These are phyloP conservation scores for Podila epigama DNA, from an alignment of 192 early-diverging fungal genomes.

Conservation along the genomic window DNA sequence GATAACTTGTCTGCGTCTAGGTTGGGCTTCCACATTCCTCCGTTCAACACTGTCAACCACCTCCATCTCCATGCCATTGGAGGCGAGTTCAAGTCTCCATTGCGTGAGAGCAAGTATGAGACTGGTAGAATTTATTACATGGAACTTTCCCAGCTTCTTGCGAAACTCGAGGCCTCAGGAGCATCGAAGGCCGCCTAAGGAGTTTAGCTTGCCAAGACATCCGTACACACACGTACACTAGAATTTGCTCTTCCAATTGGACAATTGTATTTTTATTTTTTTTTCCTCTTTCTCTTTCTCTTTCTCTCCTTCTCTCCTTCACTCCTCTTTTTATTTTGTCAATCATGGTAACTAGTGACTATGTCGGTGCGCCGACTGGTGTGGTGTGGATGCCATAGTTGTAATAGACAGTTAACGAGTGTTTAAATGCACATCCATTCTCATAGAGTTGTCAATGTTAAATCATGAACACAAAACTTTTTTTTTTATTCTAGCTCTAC, in stretches of 20 bases:
- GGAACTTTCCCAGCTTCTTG: slow-evolving; percentile 17
- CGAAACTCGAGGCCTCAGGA: slow-evolving; percentile 7
- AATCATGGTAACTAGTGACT: no score
- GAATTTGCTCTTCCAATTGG: no score
- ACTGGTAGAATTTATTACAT: slow-evolving; percentile 18
- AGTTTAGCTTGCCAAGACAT: no score
- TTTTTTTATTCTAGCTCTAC: no score
- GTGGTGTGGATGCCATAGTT: no score
- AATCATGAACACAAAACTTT: no score
- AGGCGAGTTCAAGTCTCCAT: slow-evolving; percentile 54
- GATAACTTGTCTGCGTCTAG: slow-evolving; percentile 14
- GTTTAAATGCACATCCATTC: no score
- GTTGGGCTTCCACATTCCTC: slow-evolving; percentile 77
- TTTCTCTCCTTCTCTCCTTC: not conserved
- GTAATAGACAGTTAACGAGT: no score
- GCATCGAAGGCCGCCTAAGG: not conserved
- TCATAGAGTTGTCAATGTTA: no score
- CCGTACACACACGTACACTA: no score
- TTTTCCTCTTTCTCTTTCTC: not conserved
- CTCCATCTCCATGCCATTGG: slow-evolving; percentile 73
- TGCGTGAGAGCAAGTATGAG: slow-evolving; percentile 15
- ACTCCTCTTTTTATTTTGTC: not conserved
- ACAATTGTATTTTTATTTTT: no score
- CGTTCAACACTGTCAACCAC: slow-evolving; percentile 72
- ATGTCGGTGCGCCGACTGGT: no score